Evolutionary conservation across 2,329 filamentous ascomycete genomes (phyloP), one percentile per base, ranked within the genome.

Genomic region (Xylariales sp.): DNA sequence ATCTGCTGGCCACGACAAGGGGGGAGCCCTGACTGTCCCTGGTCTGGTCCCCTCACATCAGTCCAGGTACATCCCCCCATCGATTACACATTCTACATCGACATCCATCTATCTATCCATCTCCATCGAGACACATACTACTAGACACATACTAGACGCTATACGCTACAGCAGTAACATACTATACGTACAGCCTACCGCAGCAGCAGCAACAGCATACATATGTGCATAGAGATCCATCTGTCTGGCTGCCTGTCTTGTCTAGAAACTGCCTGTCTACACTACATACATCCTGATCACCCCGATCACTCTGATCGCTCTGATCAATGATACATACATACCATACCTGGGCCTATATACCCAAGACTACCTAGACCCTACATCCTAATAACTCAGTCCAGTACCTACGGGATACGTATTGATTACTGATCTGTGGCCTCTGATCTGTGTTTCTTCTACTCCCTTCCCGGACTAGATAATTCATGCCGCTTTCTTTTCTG

Each of bases 1-100:
- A 23, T 69, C 68, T 70, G 69, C 64, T 71, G 67, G 69, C 69
- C 68, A 66, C 67, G 68, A 68, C 65, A 63, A 52, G 65, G 64
- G 67, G 60, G 41, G 14, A 45, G n/a, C 23, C 43, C 39, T 41
- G 39, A 12, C 39, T 2, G 39, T 39, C 36, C 36, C 36, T 39
- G 36, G 36, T 10, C 6, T 39, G 46, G 5, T 14, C 18, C 18
- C 23, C 57, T 58, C 57, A 14, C 52, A 57, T 46, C 23, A 30
- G 10, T 14, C 54, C 12, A 34, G 39, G 41, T 57, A 56, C 53
- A 23, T 49, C 23, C 14, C 9, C 8, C 32, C 39, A 41, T 14
- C 39, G 14, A 14, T 41, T 12, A 41, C 36, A 39, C 36, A 39
- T 8, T 41, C 12, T 41, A 41, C 10, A 12, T 41, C 1, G 9